Conservation (phyloP, 768 basidiomycete genomes). For the Trametes cubensis region DNA sequence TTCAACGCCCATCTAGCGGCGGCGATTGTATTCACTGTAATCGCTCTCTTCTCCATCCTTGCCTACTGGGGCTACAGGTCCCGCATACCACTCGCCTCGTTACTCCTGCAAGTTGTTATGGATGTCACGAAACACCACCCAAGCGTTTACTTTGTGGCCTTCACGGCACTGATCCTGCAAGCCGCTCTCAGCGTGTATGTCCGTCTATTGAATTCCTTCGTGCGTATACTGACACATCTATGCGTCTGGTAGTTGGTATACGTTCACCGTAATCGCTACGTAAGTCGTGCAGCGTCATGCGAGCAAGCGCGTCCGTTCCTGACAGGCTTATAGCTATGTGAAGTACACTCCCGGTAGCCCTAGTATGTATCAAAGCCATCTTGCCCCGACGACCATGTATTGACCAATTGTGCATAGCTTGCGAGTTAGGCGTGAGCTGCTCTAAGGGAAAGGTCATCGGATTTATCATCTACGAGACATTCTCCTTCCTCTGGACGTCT, state of each 20-base stretch:
- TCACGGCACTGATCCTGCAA: slow-evolving; percentile 70
- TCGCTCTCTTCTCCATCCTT: slow-evolving; percentile 73
- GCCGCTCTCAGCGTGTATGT: slow-evolving; percentile 70
- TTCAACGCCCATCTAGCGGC: slow-evolving; percentile 51
- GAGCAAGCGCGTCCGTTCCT: not conserved
- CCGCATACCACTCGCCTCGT: slow-evolving; percentile 77
- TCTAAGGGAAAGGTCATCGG: slow-evolving; percentile 79
- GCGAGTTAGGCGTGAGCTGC: slow-evolving; percentile 53
- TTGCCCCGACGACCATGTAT: not conserved
- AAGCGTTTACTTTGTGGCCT: slow-evolving; percentile 77
- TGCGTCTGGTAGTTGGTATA: slow-evolving; percentile 59
- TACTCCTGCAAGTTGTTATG: slow-evolving; percentile 82
- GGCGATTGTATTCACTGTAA: slow-evolving; percentile 82
- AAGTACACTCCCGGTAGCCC: slow-evolving; percentile 79
- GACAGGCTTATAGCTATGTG: slow-evolving; percentile 41
- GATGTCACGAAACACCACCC: slow-evolving; percentile 84
- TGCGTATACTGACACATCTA: slow-evolving; percentile 5
- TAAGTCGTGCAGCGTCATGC: slow-evolving; percentile 35
- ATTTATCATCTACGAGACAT: slow-evolving; percentile 74
- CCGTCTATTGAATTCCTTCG: not conserved
- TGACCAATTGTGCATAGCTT: slow-evolving; percentile 45
- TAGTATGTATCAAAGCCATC: slow-evolving; percentile 42
- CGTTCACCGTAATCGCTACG: slow-evolving; percentile 77
- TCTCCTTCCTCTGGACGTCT: slow-evolving; percentile 86
- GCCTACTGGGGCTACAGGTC: slow-evolving; percentile 72